Conservation (phyloP, 306 rosid genomes). For the Fragaria vesca region DNA sequence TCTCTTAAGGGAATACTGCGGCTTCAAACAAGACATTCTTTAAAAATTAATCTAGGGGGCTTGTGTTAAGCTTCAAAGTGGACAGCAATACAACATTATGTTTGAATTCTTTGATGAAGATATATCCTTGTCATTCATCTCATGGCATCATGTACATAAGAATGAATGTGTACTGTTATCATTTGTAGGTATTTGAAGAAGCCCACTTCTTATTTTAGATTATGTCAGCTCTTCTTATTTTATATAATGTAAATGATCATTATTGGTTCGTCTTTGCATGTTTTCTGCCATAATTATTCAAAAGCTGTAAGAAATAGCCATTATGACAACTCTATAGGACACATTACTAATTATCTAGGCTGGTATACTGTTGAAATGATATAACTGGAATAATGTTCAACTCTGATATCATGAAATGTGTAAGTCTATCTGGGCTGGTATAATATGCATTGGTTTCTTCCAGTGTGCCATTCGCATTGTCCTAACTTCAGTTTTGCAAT, state of each 20-base stretch:
- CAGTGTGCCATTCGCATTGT: not conserved
- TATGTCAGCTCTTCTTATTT: not conserved
- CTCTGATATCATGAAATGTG: not conserved
- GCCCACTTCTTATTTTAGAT: not conserved
- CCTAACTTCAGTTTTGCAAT: slow-evolving; percentile 18
- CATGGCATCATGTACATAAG: not conserved
- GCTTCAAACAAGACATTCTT: slow-evolving; percentile 15
- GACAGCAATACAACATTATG: not conserved
- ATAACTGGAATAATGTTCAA: not conserved
- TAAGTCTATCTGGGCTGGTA: not conserved
- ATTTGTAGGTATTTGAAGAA: not conserved
- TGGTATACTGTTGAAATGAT: not conserved
- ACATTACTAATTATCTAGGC: not conserved
- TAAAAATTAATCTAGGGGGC: not conserved
- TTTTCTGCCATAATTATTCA: not conserved
- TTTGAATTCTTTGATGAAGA: not conserved
- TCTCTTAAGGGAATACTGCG: not conserved
- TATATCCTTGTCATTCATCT: not conserved
- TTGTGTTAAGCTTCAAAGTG: slow-evolving; percentile 4
- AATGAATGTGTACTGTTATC: not conserved
- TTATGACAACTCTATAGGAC: not conserved
- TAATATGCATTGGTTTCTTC: not conserved
- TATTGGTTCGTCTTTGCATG: not conserved
- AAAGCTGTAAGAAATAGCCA: not conserved
- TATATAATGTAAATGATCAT: not conserved